Conservation (phyloP, 305 asterid species). For the Solanum hybrid region DNA sequence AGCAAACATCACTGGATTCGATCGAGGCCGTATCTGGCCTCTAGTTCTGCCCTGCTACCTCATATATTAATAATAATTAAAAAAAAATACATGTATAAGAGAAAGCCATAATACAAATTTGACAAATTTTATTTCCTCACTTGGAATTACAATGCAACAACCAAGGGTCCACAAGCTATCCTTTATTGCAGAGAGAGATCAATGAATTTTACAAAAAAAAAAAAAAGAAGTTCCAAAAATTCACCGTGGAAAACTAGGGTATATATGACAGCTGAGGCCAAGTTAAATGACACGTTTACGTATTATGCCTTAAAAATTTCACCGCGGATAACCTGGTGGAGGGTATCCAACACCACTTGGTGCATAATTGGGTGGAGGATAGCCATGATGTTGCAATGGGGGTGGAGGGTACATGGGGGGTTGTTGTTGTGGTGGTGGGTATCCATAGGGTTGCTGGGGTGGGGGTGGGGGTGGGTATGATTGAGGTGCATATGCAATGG, state of each 20-base stretch:
- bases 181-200: neutral
- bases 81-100: neutral
- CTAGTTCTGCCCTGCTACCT: neutral
- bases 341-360: neutral
- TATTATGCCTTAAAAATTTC: neutral
- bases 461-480: neutral
- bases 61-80: neutral
- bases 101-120: neutral
- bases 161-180: neutral
- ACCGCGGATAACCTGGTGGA: neutral
- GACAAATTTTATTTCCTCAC: neutral
- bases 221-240: no score
- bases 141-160: neutral
- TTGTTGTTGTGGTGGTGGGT: neutral
- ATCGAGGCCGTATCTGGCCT: neutral
- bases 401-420: neutral
- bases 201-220: neutral
- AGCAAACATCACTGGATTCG: neutral
- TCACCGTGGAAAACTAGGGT: no score
- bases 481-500: constrained; percentile 8
- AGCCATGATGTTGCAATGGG: neutral
- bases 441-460: neutral
- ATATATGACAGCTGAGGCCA: neutral
- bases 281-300: neutral
- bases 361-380: constrained; percentile 1